A percentile compares a stretch with the other conserved stretches of the same genome.
Conservation (phyloP, 306 rosid species). For the Coriaria nepalensis region DNA sequence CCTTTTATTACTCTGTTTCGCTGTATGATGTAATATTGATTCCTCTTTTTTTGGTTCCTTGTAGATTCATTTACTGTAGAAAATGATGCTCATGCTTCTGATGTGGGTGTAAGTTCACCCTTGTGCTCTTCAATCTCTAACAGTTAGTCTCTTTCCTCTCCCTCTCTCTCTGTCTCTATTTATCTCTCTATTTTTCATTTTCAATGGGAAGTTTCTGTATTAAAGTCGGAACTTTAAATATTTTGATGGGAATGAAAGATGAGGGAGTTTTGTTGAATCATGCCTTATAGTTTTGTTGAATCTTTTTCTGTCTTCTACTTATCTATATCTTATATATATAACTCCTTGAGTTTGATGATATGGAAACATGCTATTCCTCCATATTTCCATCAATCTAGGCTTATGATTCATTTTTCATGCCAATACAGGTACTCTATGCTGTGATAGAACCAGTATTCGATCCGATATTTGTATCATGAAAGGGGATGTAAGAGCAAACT, state of each 20-base stretch:
- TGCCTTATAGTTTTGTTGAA: no score
- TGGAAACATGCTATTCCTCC: no score
- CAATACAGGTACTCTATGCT: slow-evolving; percentile 59
- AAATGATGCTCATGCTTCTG: slow-evolving; percentile 22
- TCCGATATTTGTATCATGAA: slow-evolving; percentile 79
- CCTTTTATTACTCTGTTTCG: neutral
- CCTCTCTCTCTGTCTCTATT: neutral
- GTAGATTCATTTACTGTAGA: slow-evolving; percentile 38
- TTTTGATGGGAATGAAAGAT: no score
- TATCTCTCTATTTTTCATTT: neutral
- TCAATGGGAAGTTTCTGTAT: neutral
- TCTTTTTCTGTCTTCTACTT: no score
- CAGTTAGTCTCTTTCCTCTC: slow-evolving; percentile 23
- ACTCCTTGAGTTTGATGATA: no score
- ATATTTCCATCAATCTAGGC: no score
- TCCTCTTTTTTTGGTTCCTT: slow-evolving; percentile 9
- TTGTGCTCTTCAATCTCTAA: slow-evolving; percentile 43
- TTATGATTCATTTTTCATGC: neutral
- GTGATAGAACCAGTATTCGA: slow-evolving; percentile 69
- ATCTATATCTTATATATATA: no score
- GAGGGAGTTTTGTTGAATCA: no score
- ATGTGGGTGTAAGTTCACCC: slow-evolving; percentile 24
- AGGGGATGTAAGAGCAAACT: slow-evolving; percentile 73
- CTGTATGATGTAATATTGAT: slow-evolving; percentile 11
- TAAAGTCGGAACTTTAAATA: no score